Percentiles rank a stretch among this genome's conserved stretches.
Evolutionary conservation across 2,329 filamentous ascomycete genomes (phyloP).

Genomic region (Beauveria scarabaeidicola): DNA sequence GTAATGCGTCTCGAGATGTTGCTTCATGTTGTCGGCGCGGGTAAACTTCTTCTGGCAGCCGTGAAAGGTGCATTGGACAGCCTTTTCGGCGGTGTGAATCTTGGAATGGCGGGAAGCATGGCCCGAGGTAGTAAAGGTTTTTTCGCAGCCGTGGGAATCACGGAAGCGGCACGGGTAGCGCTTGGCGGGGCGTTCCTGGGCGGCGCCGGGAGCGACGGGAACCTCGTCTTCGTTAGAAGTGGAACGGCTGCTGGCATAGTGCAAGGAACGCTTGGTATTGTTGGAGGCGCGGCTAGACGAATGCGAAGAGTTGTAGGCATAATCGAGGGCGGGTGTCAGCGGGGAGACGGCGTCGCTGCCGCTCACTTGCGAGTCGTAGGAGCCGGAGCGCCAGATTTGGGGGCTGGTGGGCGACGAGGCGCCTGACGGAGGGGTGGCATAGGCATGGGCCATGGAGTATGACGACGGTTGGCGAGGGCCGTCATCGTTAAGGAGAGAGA

Average conservation of each 20-base stretch:
- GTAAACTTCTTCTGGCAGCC: conserved; percentile 76
- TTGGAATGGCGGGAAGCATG: conserved; percentile 80
- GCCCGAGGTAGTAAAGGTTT: conserved; percentile 76
- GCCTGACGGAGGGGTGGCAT: conserved; percentile 27
- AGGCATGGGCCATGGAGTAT: conserved; percentile 25
- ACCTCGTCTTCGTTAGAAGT: conserved; percentile 45
- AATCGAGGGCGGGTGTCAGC: conserved; percentile 42
- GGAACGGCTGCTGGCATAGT: conserved; percentile 36
- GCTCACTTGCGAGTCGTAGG: conserved; percentile 52
- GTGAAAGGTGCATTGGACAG: conserved; percentile 56
- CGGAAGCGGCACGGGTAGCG: conserved; percentile 67
- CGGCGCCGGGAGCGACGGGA: conserved; percentile 30
- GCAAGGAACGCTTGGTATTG: conserved; percentile 34
- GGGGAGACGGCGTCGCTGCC: conserved; percentile 42
- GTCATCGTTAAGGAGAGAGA: conserved; percentile 54
- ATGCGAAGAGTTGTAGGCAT: conserved; percentile 28
- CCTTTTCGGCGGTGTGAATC: conserved; percentile 76
- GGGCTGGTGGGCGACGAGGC: conserved; percentile 45
- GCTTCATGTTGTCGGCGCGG: conserved; percentile 80
- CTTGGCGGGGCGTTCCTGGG: conserved; percentile 46
- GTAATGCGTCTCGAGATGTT: conserved; percentile 70
- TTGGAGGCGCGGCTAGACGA: conserved; percentile 24
- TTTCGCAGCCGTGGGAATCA: conserved; percentile 62
- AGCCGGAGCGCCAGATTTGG: conserved; percentile 50
- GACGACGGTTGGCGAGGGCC: conserved; percentile 28